Evolutionary conservation across 1,284 basidiomycete genomes (phyloP), one percentile per base, ranked within the genome.

Genomic region (Ceratobasidium sp.): DNA sequence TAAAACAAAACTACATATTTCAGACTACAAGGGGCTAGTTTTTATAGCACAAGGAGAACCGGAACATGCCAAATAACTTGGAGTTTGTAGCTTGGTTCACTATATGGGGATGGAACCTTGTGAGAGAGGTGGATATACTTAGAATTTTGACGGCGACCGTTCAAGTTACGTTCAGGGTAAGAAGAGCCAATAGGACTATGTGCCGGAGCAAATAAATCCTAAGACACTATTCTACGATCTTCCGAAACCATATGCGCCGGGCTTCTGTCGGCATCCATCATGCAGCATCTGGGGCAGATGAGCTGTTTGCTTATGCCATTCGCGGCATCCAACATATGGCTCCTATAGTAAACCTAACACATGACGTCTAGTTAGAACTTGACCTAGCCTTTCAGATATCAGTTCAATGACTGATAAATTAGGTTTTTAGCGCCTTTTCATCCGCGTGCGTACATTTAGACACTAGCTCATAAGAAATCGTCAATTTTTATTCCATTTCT

Each of bases 231-330:
- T 39, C 1, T 26, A 1, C 44, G 49, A 60, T 9, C 42, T 28
- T 40, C 7, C 20, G n/a, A 39, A 7, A 46, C 33, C 33, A 58
- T 26, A 40, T 18, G 49, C 49, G 49, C 49, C 70, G 70, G 70
- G 10, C n/a, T 61, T 72, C 70, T 60, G 70, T 72, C 70, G 70
- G 70, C n/a, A 23, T n/a, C 61, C 18, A 13, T 58, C 60, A 9
- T n/a, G 44, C 12, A 64, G 42, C 6, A 46, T 20, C 23, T 44
- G 23, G 20, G 61, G 42, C 18, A 64, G 23, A 42, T 39, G 3
- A 26, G 20, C 61, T 18, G 20, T 33, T 33, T 33, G 33, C 33
- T 33, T 33, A 33, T n/a, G 40, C 13, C 23, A 42, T 40, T 23
- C 61, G 20, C 44, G 61, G 44, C 23, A 12, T 40, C 23, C 6